These are phyloP conservation scores for Talaromyces sp. DNA, from an alignment of 2,329 filamentous ascomycete genomes.

Conservation along the genomic window DNA sequence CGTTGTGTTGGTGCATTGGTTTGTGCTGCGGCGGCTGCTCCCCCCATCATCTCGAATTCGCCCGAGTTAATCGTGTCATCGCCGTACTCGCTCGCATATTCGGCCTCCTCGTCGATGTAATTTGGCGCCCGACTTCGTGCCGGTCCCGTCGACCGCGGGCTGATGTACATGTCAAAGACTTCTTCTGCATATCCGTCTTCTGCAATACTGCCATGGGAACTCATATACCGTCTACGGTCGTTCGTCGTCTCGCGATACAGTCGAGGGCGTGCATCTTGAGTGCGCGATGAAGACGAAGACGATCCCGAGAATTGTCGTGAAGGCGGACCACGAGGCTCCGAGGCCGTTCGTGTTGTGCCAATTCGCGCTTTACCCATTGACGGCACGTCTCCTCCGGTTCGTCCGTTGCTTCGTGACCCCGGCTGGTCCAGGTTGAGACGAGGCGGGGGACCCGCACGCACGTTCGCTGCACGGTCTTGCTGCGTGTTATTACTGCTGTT, in stretches of 20 bases:
- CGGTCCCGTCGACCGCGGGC: slow-evolving; percentile 42
- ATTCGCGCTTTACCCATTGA: slow-evolving; percentile 37
- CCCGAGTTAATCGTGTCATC: slow-evolving; percentile 67
- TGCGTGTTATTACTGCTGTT: slow-evolving; percentile 27
- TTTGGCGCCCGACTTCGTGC: slow-evolving; percentile 43
- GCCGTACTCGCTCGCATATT: slow-evolving; percentile 47
- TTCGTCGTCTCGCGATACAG: slow-evolving; percentile 30
- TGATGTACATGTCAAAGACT: slow-evolving; percentile 64
- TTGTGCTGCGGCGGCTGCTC: slow-evolving; percentile 29
- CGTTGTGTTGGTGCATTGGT: slow-evolving; percentile 1
- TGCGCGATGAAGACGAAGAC: slow-evolving; percentile 18
- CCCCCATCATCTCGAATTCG: slow-evolving; percentile 74
- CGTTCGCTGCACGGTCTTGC: slow-evolving; percentile 46
- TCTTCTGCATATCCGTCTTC: slow-evolving; percentile 40
- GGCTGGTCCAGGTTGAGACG: slow-evolving; percentile 39
- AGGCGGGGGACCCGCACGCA: slow-evolving; percentile 43
- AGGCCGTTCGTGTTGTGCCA: slow-evolving; percentile 48
- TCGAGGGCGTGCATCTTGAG: slow-evolving; percentile 23
- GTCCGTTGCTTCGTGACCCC: slow-evolving; percentile 29
- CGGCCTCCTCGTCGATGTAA: slow-evolving; percentile 77
- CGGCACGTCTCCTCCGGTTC: slow-evolving; percentile 19
- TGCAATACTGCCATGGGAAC: slow-evolving; percentile 19
- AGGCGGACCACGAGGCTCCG: slow-evolving; percentile 46
- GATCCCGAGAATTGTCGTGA: slow-evolving; percentile 24
- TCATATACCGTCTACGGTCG: slow-evolving; percentile 25